These are phyloP conservation scores for Saturnispora mendoncae DNA, from an alignment of 805 yeast genomes.

Conservation along the genomic window DNA sequence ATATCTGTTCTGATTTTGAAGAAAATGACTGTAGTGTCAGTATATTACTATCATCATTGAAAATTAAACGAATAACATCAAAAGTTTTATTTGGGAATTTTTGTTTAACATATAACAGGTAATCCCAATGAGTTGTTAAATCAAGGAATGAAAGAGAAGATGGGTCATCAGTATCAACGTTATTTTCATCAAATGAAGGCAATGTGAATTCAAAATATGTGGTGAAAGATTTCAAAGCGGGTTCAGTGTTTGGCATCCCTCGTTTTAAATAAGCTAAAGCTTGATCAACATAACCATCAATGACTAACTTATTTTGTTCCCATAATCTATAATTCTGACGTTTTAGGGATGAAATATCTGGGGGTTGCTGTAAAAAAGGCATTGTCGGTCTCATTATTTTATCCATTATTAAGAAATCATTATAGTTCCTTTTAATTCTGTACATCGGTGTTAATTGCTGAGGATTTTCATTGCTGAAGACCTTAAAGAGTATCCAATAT, in stretches of 20 bases:
- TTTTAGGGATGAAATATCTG: slow-evolving; percentile 18
- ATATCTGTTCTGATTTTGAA: slow-evolving; percentile 18
- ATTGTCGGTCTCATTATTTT: slow-evolving; percentile 41
- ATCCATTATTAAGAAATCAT: slow-evolving; percentile 57
- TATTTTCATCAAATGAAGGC: slow-evolving; percentile 4
- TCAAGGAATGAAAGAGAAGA: background rate
- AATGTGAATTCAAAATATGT: slow-evolving; percentile 22
- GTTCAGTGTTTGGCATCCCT: slow-evolving; percentile 9
- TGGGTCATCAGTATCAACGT: slow-evolving; percentile 7
- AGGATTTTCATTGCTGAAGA: slow-evolving; percentile 51
- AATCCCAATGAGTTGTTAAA: slow-evolving; percentile 10
- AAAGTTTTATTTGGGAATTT: slow-evolving; percentile 14
- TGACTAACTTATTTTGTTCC: slow-evolving; percentile 27
- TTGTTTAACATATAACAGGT: slow-evolving; percentile 18
- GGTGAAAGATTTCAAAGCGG: slow-evolving; percentile 20
- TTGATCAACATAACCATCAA: slow-evolving; percentile 26
- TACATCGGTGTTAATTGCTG: slow-evolving; percentile 49
- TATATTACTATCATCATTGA: slow-evolving; percentile 6
- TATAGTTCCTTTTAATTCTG: slow-evolving; percentile 56
- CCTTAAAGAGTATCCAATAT: slow-evolving; percentile 51
- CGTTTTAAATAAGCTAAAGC: slow-evolving; percentile 12
- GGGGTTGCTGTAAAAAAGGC: slow-evolving; percentile 23
- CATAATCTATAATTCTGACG: slow-evolving; percentile 26
- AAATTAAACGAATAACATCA: slow-evolving; percentile 11
- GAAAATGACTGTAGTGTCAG: slow-evolving; percentile 6